phyloP scores from a whole-genome alignment of 2,329 filamentous ascomycete species.

The Fusarium veterinarium region DNA sequence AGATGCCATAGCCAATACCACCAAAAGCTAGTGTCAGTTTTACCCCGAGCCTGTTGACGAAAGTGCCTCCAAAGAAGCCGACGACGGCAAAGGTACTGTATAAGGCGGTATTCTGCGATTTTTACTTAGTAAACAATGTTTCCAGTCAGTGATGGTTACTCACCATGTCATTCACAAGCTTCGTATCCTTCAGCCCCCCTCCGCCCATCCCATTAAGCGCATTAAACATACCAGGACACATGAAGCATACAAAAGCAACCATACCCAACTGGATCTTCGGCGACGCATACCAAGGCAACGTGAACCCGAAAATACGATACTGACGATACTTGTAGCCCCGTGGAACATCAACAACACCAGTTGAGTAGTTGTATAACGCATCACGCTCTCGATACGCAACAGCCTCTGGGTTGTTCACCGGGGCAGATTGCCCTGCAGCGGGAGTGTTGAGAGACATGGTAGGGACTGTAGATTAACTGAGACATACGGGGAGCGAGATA shows the following conservation, averaged over 20 bases:
- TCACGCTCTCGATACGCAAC: slow-evolving; percentile 1
- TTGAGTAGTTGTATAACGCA: slow-evolving; percentile 25
- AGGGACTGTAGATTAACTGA: background rate
- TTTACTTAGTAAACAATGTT: rapidly evolving
- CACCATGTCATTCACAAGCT: slow-evolving; percentile 52
- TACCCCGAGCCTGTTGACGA: slow-evolving; percentile 80
- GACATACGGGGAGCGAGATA: background rate
- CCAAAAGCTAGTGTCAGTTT: slow-evolving; percentile 75
- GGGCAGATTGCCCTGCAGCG: slow-evolving; percentile 32
- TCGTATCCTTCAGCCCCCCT: slow-evolving; percentile 61
- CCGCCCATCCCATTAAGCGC: slow-evolving; percentile 73
- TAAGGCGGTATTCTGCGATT: slow-evolving; percentile 62
- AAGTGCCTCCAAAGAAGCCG: slow-evolving; percentile 77
- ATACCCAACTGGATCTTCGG: slow-evolving; percentile 76
- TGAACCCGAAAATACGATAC: slow-evolving; percentile 24
- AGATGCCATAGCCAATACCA: slow-evolving; percentile 80
- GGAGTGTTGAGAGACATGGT: slow-evolving; percentile 37
- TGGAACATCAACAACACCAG: slow-evolving; percentile 22
- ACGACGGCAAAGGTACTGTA: slow-evolving; percentile 76
- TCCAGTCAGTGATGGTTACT: rapidly evolving
- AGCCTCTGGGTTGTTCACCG: slow-evolving; percentile 31
- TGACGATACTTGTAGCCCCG: slow-evolving; percentile 36
- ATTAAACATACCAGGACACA: slow-evolving; percentile 80
- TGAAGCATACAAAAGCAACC: slow-evolving; percentile 66
- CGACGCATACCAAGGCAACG: slow-evolving; percentile 72